Evolutionary conservation across 1,139 yeast genomes (phyloP).

Genomic region (Protomyces pachydermus): DNA sequence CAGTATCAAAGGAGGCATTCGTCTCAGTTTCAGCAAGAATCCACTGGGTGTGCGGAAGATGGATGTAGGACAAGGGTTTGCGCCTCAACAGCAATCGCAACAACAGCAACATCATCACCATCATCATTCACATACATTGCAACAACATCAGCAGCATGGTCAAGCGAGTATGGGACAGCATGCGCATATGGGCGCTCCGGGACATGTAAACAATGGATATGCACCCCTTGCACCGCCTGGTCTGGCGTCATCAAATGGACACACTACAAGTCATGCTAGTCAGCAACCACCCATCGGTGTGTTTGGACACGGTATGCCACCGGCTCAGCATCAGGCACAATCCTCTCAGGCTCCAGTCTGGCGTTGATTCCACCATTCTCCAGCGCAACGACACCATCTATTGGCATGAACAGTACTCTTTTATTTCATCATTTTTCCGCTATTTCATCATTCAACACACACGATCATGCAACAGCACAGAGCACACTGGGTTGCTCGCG

Average conservation of each 20-base stretch:
- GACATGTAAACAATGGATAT: neutral
- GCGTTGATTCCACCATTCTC: neutral
- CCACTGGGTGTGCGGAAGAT: constrained; percentile 79
- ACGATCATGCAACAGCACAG: too few relatives aligned
- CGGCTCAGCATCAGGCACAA: neutral
- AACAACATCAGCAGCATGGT: neutral
- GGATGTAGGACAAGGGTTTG: constrained; percentile 3
- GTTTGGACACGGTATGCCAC: neutral
- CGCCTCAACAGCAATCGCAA: constrained; percentile 2
- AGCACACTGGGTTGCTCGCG: too few relatives aligned
- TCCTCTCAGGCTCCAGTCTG: constrained; percentile 15
- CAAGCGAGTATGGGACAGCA: too few relatives aligned
- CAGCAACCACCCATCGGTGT: neutral
- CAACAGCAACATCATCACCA: neutral
- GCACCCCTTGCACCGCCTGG: constrained; percentile 25
- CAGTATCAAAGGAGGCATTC: constrained; percentile 77
- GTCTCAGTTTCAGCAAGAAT: constrained; percentile 88
- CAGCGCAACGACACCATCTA: too few relatives aligned
- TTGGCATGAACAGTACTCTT: too few relatives aligned
- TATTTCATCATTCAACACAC: too few relatives aligned
- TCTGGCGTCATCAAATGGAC: constrained; percentile 2
- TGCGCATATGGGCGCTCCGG: neutral
- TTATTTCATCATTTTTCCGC: too few relatives aligned
- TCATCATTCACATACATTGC: neutral
- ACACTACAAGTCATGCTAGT: neutral